Evolutionary conservation across 164 flowering plant species (phyloP), one percentile per base, ranked within the genome.

Genomic region (Umbellularia californica): DNA sequence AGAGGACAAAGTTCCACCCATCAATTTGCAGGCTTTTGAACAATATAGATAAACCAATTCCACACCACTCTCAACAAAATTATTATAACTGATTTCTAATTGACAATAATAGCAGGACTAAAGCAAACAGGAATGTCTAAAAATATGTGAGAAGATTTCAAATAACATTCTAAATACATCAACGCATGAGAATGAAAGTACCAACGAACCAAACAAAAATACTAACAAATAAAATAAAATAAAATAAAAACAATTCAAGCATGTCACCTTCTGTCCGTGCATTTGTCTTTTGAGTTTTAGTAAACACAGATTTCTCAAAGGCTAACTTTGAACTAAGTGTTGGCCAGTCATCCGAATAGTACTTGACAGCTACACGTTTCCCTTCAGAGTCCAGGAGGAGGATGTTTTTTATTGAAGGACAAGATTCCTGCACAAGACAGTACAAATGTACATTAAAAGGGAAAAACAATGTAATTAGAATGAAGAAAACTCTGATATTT

Each of bases 351-450:
- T 87, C 87, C 6, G 86, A 82, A 62, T 77, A 86, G 72, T 83
- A 87, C 79, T 89, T 90, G 52, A 83, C 89, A 69, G 92, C 92
- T 22, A 90, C 84, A 62, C 91, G 90, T 60, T 84, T 85, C 69
- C 92, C 94, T 71, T 86, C 89, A 0, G 91, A 84, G 84, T 88
- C 91, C 72, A 90, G 70, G 41, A 89, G 84, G 52, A 90, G 87
- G 41, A 90, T 84, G 82, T 89, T 90, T 74, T 86, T 88, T 23
- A 89, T 73, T 1, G 81, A 74, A 70, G 90, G 92, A 74, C 85
- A 79, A 5, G 79, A 65, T 35, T 85, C 89, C 91, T 90, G 72
- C 69, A 73, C 50, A 73, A n/a, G 14, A 72, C 60, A 67, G 55
- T 24, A 64, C 20, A 55, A 55, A 55, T 15, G n/a, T 55, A 55